Evolutionary conservation across 371 early-diverging fungal genomes (phyloP).

Genomic region (Lichtheimia ramosa): DNA sequence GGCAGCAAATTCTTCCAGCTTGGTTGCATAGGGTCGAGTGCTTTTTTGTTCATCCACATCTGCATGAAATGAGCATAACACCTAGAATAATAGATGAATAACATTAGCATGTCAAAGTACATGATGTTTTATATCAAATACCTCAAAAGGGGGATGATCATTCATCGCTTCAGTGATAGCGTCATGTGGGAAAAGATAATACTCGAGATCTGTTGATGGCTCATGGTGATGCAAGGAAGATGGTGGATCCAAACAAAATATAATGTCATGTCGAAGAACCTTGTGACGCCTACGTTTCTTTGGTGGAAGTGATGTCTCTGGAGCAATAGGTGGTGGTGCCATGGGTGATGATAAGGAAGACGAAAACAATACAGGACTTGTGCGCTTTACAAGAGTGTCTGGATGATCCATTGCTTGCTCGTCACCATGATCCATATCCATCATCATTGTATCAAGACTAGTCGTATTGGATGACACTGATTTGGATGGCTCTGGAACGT

Average conservation of each 20-base stretch:
- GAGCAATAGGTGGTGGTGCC: background rate
- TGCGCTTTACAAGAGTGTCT: background rate
- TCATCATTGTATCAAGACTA: background rate
- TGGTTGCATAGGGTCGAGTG: conserved; percentile 10
- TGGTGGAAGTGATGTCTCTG: conserved; percentile 6
- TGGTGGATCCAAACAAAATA: conserved; percentile 12
- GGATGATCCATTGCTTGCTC: background rate
- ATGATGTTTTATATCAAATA: conserved; percentile 3
- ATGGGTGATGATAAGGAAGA: conserved; percentile 3
- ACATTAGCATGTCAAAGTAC: background rate
- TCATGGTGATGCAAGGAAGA: background rate
- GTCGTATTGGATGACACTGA: background rate
- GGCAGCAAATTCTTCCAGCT: conserved; percentile 38
- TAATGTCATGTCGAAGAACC: conserved; percentile 15
- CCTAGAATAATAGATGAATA: background rate
- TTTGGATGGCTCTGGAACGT: conserved; percentile 5
- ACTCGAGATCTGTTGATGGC: conserved; percentile 16
- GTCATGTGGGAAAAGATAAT: conserved; percentile 47
- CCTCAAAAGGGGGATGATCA: conserved; percentile 38
- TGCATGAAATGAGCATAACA: conserved; percentile 18
- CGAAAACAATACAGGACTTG: background rate
- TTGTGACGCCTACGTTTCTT: conserved; percentile 15
- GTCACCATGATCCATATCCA: conserved; percentile 1
- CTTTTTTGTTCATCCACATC: conserved; percentile 1
- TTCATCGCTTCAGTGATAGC: conserved; percentile 44